A percentile compares a stretch with the other conserved stretches of the same genome.
phyloP scores from a whole-genome alignment of 2,329 filamentous ascomycete genomes.

The Fusarium pseudograminearum region DNA sequence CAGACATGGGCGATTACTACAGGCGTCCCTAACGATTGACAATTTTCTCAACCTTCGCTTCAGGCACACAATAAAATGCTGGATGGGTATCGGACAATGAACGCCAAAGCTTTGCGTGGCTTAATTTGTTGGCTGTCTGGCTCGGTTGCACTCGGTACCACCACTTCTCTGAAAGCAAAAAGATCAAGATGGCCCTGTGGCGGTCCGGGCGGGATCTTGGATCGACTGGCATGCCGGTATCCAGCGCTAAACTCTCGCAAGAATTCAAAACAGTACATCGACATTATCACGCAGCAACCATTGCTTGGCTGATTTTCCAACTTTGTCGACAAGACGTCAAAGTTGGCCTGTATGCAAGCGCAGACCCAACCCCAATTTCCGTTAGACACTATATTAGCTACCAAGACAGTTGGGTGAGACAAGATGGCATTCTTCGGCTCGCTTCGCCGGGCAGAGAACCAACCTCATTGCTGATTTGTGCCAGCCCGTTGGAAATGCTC shows the following conservation, averaged over 20 bases:
- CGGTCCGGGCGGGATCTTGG: constrained; percentile 46
- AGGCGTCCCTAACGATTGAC: constrained; percentile 16
- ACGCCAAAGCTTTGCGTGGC: background rate
- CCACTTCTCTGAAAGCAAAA: constrained; percentile 5
- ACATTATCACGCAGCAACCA: background rate
- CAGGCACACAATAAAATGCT: background rate
- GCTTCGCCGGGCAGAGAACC: background rate
- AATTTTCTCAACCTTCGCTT: constrained; percentile 9
- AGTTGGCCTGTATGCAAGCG: background rate
- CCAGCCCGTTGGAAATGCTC: constrained; percentile 5
- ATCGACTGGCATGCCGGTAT: constrained; percentile 41
- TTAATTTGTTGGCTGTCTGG: constrained; percentile 6
- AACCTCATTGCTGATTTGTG: constrained; percentile 8
- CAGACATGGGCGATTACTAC: constrained; percentile 22
- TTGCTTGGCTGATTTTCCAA: background rate
- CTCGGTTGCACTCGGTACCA: background rate
- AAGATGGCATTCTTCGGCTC: constrained; percentile 7
- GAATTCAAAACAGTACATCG: constrained; percentile 6
- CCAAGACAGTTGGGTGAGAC: background rate
- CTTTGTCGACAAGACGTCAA: background rate
- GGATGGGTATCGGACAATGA: background rate
- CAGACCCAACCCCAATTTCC: background rate
- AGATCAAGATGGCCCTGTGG: constrained; percentile 30
- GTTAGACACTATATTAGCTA: too few species aligned
- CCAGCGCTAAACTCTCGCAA: constrained; percentile 38